Evolutionary conservation across 2,329 filamentous ascomycete species (phyloP).

Genomic region (Aspergillus texensis): DNA sequence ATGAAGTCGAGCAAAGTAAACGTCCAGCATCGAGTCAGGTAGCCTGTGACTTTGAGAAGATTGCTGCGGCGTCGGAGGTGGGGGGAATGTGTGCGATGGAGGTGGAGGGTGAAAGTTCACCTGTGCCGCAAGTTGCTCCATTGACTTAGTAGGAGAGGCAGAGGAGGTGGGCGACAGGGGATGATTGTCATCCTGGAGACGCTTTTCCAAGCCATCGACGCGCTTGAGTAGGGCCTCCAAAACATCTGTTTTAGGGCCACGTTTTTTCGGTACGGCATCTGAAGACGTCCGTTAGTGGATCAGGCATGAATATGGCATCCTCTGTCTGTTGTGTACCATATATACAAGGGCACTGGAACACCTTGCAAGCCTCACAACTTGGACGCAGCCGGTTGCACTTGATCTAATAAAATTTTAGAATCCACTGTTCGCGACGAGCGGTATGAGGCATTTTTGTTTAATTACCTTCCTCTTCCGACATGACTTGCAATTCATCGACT

Average conservation of each 20-base stretch:
- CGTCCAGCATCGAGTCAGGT: conserved; percentile 69
- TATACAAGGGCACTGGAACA: conserved; percentile 84
- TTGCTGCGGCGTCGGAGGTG: conserved; percentile 11
- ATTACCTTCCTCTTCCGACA: conserved; percentile 87
- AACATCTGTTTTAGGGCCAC: conserved; percentile 87
- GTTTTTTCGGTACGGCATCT: conserved; percentile 86
- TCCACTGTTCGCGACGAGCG: neutral
- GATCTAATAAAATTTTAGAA: conserved; percentile 59
- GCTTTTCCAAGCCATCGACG: conserved; percentile 81
- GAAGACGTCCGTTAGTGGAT: conserved; percentile 38
- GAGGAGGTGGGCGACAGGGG: conserved; percentile 47
- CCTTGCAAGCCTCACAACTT: conserved; percentile 84
- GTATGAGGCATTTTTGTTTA: conserved; percentile 46
- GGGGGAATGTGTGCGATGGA: conserved; percentile 19
- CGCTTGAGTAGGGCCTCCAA: conserved; percentile 81
- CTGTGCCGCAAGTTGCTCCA: conserved; percentile 15
- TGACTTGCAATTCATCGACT: conserved; percentile 95
- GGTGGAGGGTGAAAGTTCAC: conserved; percentile 8
- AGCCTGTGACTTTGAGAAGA: conserved; percentile 51
- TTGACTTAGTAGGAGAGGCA: conserved; percentile 44
- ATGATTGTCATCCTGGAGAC: conserved; percentile 69
- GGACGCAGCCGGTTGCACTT: conserved; percentile 87
- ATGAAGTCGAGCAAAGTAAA: conserved; percentile 78
- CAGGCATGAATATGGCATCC: conserved; percentile 11
- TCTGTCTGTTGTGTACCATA: conserved; percentile 64